Conservation (phyloP, 2,329 filamentous ascomycete genomes). For the Claviceps lovelessii region DNA sequence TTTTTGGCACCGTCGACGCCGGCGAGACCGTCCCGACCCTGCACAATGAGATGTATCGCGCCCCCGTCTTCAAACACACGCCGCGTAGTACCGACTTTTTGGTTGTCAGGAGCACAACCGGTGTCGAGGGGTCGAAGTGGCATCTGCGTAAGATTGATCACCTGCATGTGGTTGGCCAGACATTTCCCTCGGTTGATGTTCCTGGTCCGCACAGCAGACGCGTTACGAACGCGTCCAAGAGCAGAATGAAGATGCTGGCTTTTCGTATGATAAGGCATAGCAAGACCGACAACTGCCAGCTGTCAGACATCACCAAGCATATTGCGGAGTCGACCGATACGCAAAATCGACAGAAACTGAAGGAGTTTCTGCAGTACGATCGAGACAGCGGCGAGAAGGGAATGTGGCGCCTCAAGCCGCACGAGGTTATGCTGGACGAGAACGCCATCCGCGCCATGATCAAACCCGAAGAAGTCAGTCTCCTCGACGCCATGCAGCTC, state of each 20-base stretch:
- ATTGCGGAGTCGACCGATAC: constrained; percentile 88
- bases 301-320: constrained; percentile 80
- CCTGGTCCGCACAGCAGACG: constrained; percentile 87
- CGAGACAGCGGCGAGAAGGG: constrained; percentile 60
- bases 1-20: constrained; percentile 84
- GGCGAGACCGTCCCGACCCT: constrained; percentile 83
- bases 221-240: constrained; percentile 94
- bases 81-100: constrained; percentile 72
- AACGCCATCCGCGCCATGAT: constrained; percentile 73
- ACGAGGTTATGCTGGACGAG: constrained; percentile 66
- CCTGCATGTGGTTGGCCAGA: constrained; percentile 79
- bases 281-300: constrained; percentile 50
- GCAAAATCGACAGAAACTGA: constrained; percentile 91
- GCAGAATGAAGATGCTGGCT: constrained; percentile 88
- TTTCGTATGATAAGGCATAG: constrained; percentile 77
- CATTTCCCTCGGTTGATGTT: constrained; percentile 82
- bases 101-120: constrained; percentile 68
- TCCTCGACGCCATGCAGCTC: constrained; percentile 93
- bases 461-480: constrained; percentile 85
- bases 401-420: constrained; percentile 61
- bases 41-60: constrained; percentile 90
- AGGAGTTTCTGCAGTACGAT: constrained; percentile 87
- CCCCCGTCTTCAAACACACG: constrained; percentile 80
- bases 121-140: constrained; percentile 62
- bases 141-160: constrained; percentile 83